Evolutionary conservation across 352 stramenopile species (phyloP), one percentile per base, ranked within the genome.

Genomic region (Globisporangium cederbergense): DNA sequence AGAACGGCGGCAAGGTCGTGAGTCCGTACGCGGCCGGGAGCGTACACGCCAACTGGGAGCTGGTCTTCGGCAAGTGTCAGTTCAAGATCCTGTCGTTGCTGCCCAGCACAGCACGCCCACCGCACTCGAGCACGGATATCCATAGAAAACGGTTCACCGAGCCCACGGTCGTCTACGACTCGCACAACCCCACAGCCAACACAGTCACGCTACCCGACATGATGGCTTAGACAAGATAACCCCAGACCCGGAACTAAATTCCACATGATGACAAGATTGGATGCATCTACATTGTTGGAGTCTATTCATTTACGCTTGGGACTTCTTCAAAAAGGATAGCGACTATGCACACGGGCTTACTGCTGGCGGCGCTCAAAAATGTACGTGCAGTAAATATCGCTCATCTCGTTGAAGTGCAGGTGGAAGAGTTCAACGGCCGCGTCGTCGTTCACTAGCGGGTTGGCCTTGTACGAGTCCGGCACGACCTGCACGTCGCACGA

Each of bases 371-470:
- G 73, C 45, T 75, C 88, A 60, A 95, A 95, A 8, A 80, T 91
- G 78, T 95, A 95, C 62, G 93, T 79, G 72, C 83, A 92, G 73
- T 95, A 95, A 66, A 86, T 78, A 68, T 95, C 87, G 66, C 78
- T 90, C 88, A 96, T 94, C 65, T 96, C 88, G 76, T 94, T 94
- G 71, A 96, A 96, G 65, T 96, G 88, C 59, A 96, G 66, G 64
- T 86, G 70, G 52, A 95, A 95, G 32, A 95, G 68, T 70, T 92
- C 82, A 20, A 86, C 70, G 1, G 75, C 72, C 1, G 79, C 77
- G 25, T 90, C 81, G 40, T 82, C 76, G 55, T 80, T 78, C 3
- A 93, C 84, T 13, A 96, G 64, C 28, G 88, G 88, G 60, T 96
- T 96, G n/a, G 63, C 72, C 71, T 96, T 95, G 77, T 93, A 95